Base-by-base conservation (phyloP, 768 basidiomycete species). In the Phylloporus scabripes region DNA sequence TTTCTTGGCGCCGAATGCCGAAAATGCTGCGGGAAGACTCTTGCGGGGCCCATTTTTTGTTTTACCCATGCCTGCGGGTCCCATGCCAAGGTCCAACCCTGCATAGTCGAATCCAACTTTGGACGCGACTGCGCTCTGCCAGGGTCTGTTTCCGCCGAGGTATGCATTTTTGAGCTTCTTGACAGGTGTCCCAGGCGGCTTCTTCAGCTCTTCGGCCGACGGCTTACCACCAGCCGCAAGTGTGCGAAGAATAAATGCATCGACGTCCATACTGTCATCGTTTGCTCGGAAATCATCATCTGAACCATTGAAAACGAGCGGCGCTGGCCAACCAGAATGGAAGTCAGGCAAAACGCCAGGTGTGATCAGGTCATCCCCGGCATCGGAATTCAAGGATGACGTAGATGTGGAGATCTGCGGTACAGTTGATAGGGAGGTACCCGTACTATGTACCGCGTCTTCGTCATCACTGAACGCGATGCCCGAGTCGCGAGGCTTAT, bases 181-280 rank as follows among this genome's bases (percentile, higher is more conserved):
- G n/a, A 88, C 85, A 1, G 88, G 88, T 12, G 88, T 91, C 0
- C 85, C 87, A 1, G 88, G 88, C 6, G 80, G 78, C 48, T 74
- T 82, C 73, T 87, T 89, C 15, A 63, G 61, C 49, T 68, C 64
- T 31, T 66, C 65, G 42, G 65, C 56, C 26, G 72, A 66, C 3
- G 72, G 72, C 51, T 81, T 84, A 12, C 76, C 72, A 10, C 79
- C 80, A 3, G 77, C 74, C 6, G 77, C 76, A 11, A 91, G 76
- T 2, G 83, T 83, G 24, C 80, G 79, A 57, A 83, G 67, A 53
- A 91, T 89, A 64, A 89, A 89, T 3, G 77, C 78, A 46, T 89
- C 84, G 1, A 85, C 75, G 49, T 80, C 75, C 26, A 71, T 58
- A n/a, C 56, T 61, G 6, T 66, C 66, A 9, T 57, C 60, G 46